These are phyloP conservation scores for Onygenales sp. DNA, from an alignment of 2,329 filamentous ascomycete species.

Conservation along the genomic window DNA sequence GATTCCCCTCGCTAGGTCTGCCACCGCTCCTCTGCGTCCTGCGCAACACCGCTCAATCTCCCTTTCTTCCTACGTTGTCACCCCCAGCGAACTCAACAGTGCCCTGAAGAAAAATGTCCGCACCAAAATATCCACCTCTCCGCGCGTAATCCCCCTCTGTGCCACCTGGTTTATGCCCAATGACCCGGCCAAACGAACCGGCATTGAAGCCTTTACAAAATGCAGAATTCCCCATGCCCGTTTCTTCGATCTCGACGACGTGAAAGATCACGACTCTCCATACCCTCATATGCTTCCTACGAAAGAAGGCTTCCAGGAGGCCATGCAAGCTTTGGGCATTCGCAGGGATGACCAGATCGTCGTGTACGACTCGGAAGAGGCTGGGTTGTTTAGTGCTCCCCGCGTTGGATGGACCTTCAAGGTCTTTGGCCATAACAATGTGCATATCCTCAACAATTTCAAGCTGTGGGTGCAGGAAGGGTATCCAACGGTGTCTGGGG, in stretches of 20 bases:
- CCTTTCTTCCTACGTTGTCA: conserved; percentile 77
- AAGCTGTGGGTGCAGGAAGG: conserved; percentile 83
- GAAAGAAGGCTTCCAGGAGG: conserved; percentile 68
- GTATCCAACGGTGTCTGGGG: conserved; percentile 69
- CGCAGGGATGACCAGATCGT: conserved; percentile 80
- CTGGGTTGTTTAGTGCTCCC: conserved; percentile 89
- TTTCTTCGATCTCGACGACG: conserved; percentile 92
- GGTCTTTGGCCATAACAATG: conserved; percentile 78
- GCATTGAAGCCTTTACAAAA: conserved; percentile 69
- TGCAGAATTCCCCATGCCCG: conserved; percentile 79
- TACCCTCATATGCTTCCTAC: conserved; percentile 96
- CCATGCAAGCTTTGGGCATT: conserved; percentile 85
- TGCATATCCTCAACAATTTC: conserved; percentile 94
- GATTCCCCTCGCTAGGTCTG: conserved; percentile 5
- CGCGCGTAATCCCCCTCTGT: conserved; percentile 79
- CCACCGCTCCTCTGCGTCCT: conserved; percentile 10
- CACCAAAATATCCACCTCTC: conserved; percentile 68
- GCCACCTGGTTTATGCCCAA: conserved; percentile 96
- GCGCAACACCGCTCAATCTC: conserved; percentile 36
- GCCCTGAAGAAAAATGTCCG: conserved; percentile 75
- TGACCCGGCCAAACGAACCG: conserved; percentile 63
- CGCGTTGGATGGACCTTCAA: conserved; percentile 88
- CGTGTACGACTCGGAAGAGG: conserved; percentile 84
- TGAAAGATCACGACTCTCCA: conserved; percentile 76
- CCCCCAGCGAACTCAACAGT: conserved; percentile 69